Conservation (phyloP, 371 early-diverging fungal genomes). For the Rhizopus stolonifer region DNA sequence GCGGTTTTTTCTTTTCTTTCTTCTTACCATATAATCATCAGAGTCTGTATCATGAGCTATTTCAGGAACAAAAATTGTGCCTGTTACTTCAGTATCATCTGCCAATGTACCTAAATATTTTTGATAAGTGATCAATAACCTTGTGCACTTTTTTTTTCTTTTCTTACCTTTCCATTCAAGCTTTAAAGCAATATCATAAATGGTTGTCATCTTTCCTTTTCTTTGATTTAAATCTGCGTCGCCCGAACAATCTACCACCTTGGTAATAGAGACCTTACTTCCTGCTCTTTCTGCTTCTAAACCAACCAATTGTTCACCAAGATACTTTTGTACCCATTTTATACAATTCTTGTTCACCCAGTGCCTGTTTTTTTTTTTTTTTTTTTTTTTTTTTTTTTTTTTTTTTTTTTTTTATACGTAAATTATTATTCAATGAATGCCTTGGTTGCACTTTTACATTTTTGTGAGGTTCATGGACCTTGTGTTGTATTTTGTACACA, state of each 20-base stretch:
- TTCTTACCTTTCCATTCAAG: conserved; percentile 72
- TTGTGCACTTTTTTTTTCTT: neutral
- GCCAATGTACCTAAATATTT: conserved; percentile 47
- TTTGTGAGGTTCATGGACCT: conserved; percentile 64
- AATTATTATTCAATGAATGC: conserved; percentile 44
- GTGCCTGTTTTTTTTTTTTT: conserved; percentile 16
- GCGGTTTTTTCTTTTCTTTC: no score
- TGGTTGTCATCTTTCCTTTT: conserved; percentile 84
- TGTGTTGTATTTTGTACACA: conserved; percentile 61
- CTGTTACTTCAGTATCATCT: conserved; percentile 69
- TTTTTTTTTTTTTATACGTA: neutral
- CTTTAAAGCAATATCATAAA: conserved; percentile 73
- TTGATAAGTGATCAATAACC: neutral
- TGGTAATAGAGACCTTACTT: conserved; percentile 50
- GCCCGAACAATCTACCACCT: conserved; percentile 61
- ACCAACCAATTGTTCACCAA: conserved; percentile 56
- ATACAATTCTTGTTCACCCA: conserved; percentile 85
- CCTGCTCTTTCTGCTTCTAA: conserved; percentile 47
- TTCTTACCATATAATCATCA: conserved; percentile 74
- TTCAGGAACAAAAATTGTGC: conserved; percentile 86
- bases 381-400: neutral
- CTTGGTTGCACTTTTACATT: conserved; percentile 51
- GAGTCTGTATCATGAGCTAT: conserved; percentile 85
- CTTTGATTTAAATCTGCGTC: conserved; percentile 87
- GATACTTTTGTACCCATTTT: conserved; percentile 75